These are phyloP conservation scores for Saturnispora besseyi DNA, from an alignment of 805 yeast genomes.

Conservation along the genomic window DNA sequence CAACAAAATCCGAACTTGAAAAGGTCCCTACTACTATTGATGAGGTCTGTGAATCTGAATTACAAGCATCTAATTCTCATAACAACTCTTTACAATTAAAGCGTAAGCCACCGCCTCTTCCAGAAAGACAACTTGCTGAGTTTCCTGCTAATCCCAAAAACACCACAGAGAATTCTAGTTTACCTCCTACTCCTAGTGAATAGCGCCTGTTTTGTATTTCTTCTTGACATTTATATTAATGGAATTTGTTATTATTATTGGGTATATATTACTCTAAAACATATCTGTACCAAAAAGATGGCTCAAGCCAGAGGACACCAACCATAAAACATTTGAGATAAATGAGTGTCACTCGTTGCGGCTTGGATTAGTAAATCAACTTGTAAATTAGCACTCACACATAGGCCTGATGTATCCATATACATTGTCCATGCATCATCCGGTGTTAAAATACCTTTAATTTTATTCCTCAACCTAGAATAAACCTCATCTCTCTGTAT, in stretches of 20 bases:
- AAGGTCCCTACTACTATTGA: conserved; percentile 2
- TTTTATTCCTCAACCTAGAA: conserved; percentile 63
- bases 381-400: conserved; percentile 86
- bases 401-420: conserved; percentile 45
- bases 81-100: not conserved
- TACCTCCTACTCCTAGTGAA: no score
- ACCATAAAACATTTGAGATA: conserved; percentile 87
- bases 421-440: conserved; percentile 38
- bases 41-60: not conserved
- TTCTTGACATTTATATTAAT: not conserved
- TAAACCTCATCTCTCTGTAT: conserved; percentile 44
- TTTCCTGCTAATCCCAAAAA: not conserved
- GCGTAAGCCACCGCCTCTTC: conserved; percentile 5
- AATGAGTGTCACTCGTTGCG: conserved; percentile 61
- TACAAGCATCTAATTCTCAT: not conserved
- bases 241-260: not conserved
- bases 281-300: no score
- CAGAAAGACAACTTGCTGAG: not conserved
- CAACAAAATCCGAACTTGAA: not conserved
- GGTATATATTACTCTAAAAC: not conserved
- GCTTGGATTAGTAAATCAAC: conserved; percentile 82
- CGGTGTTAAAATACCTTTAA: conserved; percentile 71
- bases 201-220: no score
- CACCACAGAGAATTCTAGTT: not conserved
- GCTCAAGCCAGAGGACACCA: conserved; percentile 58